Evolutionary conservation across 2,329 filamentous ascomycete species (phyloP).

Genomic region (Exophiala spinifera): DNA sequence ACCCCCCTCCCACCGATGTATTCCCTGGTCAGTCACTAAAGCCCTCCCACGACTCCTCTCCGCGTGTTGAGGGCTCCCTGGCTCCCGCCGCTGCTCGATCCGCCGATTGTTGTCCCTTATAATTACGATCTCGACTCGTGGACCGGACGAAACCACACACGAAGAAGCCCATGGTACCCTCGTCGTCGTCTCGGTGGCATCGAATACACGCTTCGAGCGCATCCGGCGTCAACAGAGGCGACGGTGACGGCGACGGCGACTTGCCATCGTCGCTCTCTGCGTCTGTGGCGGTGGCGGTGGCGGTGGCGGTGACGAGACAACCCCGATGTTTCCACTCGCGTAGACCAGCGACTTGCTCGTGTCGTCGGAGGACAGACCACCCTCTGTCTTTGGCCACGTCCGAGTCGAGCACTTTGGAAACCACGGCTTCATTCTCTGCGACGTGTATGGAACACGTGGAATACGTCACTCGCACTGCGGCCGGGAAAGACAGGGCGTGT

Average conservation of each 20-base stretch:
- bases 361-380: slow-evolving; percentile 72
- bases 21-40: slow-evolving; percentile 36
- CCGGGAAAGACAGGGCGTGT: slow-evolving; percentile 80
- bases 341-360: slow-evolving; percentile 74
- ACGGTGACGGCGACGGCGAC: too few species aligned
- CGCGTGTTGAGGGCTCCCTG: slow-evolving; percentile 27
- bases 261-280: too few species aligned
- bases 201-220: slow-evolving; percentile 71
- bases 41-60: slow-evolving; percentile 45
- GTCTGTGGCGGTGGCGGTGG: too few species aligned
- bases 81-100: too few species aligned
- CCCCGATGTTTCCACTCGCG: slow-evolving; percentile 70
- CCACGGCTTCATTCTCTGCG: slow-evolving; percentile 85
- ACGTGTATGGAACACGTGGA: slow-evolving; percentile 89
- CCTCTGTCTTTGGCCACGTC: slow-evolving; percentile 62
- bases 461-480: slow-evolving; percentile 75
- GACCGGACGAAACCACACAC: slow-evolving; percentile 77
- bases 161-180: slow-evolving; percentile 93
- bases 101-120: slow-evolving; percentile 19
- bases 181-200: slow-evolving; percentile 74
- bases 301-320: too few species aligned
- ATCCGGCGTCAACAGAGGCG: slow-evolving; percentile 40
- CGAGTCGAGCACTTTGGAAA: slow-evolving; percentile 67
- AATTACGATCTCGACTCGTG: background rate
- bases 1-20: too few species aligned